Evolutionary conservation across 441 rosid species (phyloP).

Genomic region (Kokia cookei): DNA sequence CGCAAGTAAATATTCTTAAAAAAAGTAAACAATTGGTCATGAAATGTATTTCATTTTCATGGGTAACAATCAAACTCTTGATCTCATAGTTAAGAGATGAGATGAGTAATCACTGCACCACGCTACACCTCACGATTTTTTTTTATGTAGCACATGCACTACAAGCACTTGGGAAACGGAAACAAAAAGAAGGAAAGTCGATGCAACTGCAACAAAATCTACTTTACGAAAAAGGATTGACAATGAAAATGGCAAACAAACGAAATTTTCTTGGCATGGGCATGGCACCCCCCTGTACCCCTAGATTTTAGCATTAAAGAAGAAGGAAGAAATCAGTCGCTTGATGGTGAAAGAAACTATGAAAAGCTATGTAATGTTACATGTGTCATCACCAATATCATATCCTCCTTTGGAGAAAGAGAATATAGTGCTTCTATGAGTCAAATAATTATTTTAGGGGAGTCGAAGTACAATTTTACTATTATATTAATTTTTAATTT

Average conservation of each 20-base stretch:
- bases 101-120: too few species aligned
- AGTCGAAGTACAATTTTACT: too few species aligned
- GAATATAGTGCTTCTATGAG: background rate
- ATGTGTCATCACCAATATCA: slow-evolving; percentile 9
- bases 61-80: too few species aligned
- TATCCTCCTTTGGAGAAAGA: background rate
- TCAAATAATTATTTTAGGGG: too few species aligned
- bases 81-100: too few species aligned
- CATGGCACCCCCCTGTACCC: background rate
- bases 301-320: background rate
- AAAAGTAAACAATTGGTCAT: too few species aligned
- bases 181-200: background rate
- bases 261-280: background rate
- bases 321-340: slow-evolving; percentile 7
- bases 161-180: background rate
- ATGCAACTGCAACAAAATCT: slow-evolving; percentile 10
- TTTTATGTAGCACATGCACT: background rate
- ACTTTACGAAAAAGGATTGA: background rate
- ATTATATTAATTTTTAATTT: too few species aligned
- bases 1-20: too few species aligned
- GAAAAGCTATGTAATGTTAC: slow-evolving; percentile 18
- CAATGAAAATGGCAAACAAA: slow-evolving; percentile 9
- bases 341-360: slow-evolving; percentile 1
- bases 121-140: too few species aligned
- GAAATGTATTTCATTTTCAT: rapidly evolving